Evolutionary conservation across 495 filamentous ascomycete species (phyloP).

Genomic region (Aspergillus nidulans): DNA sequence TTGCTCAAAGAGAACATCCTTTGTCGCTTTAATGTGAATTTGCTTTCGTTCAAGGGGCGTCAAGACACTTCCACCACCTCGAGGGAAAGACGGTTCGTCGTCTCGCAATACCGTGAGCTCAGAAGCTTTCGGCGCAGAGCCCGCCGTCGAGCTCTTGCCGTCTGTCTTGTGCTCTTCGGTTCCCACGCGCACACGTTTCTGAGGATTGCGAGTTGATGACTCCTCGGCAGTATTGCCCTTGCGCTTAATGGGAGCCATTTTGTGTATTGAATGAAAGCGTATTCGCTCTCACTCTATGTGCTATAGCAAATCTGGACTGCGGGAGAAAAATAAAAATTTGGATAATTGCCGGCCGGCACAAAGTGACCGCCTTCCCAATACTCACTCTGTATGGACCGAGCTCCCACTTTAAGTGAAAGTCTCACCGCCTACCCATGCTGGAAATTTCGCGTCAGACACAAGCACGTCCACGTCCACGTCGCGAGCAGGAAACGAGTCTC

Average conservation of each 20-base stretch:
- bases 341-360: constrained; percentile 9
- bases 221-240: constrained; percentile 43
- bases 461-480: constrained; percentile 21
- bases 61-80: constrained; percentile 85
- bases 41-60: constrained; percentile 94
- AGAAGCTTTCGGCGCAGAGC: constrained; percentile 34
- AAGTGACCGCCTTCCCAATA: constrained; percentile 18
- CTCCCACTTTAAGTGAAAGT: constrained; percentile 4
- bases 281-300: constrained; percentile 27
- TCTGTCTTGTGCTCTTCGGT: constrained; percentile 34
- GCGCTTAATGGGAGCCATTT: constrained; percentile 52
- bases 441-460: constrained; percentile 25
- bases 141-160: constrained; percentile 18
- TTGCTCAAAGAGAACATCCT: constrained; percentile 91
- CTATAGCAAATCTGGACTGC: constrained; percentile 24
- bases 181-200: constrained; percentile 45
- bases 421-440: constrained; percentile 19
- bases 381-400: neutral
- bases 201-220: constrained; percentile 33
- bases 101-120: constrained; percentile 56
- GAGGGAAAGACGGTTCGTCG: constrained; percentile 85
- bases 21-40: constrained; percentile 87
- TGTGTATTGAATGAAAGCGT: constrained; percentile 20
- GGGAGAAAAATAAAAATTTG: constrained; percentile 39
- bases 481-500: neutral